phyloP scores from a whole-genome alignment of 495 filamentous ascomycete genomes.

The Aspergillus leporis region DNA sequence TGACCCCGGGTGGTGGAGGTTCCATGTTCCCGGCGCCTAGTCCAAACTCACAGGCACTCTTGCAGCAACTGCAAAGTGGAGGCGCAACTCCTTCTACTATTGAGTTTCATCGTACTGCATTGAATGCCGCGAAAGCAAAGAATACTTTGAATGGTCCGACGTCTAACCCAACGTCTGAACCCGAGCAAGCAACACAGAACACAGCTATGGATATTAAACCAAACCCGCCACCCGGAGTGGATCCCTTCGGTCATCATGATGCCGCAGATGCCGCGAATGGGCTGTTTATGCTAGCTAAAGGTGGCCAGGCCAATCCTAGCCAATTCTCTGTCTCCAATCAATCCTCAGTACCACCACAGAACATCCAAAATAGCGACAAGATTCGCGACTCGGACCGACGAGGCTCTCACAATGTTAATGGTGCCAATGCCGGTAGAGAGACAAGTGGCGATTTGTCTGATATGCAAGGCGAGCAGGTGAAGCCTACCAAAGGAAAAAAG shows the following conservation, averaged over 20 bases:
- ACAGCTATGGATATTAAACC: constrained; percentile 53
- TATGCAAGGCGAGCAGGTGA: constrained; percentile 64
- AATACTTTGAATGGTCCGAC: constrained; percentile 48
- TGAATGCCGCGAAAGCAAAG: constrained; percentile 69
- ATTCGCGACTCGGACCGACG: constrained; percentile 30
- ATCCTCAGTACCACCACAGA: constrained; percentile 33
- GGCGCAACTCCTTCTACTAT: constrained; percentile 85
- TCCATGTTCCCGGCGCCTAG: constrained; percentile 96
- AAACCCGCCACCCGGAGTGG: constrained; percentile 44
- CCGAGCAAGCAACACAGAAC: constrained; percentile 46
- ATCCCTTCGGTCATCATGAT: constrained; percentile 80
- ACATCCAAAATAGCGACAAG: constrained; percentile 44
- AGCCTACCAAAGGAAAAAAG: constrained; percentile 69
- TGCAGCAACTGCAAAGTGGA: constrained; percentile 75
- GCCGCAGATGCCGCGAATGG: constrained; percentile 94
- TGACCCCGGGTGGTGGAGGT: constrained; percentile 93
- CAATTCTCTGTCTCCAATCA: constrained; percentile 56
- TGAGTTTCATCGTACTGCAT: constrained; percentile 92
- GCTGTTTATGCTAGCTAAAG: constrained; percentile 83
- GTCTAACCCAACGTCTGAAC: constrained; percentile 52
- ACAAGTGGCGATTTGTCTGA: constrained; percentile 71
- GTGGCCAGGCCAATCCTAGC: constrained; percentile 51
- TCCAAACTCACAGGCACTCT: constrained; percentile 79
- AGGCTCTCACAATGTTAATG: constrained; percentile 39
- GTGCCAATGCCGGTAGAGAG: constrained; percentile 50